A percentile compares a stretch with the other conserved stretches of the same genome.
Conservation (phyloP, 2,329 filamentous ascomycete species). For the Pseudogymnoascus sp. region DNA sequence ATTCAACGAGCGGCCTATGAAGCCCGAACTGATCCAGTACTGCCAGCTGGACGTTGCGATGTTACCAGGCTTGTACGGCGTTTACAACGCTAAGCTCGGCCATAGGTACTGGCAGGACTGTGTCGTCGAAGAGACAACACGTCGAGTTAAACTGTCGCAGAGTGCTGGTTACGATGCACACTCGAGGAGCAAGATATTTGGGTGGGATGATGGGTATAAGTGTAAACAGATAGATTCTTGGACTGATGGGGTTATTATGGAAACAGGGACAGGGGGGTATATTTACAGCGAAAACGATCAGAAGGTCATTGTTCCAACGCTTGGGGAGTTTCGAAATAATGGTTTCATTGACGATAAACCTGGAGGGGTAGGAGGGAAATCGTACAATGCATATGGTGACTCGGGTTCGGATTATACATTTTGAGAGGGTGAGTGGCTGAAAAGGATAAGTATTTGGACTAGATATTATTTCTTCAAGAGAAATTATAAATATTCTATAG, state of each 20-base stretch:
- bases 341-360: too few species aligned
- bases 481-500: too few species aligned
- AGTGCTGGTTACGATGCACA: not conserved
- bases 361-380: too few species aligned
- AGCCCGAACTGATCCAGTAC: conserved; percentile 34
- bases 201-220: conserved; percentile 15
- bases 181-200: not conserved
- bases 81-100: conserved; percentile 23
- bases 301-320: too few species aligned
- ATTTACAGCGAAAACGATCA: not conserved
- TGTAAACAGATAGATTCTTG: conserved; percentile 14
- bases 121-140: conserved; percentile 12
- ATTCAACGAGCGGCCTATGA: conserved; percentile 40
- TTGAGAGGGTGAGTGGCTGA: too few species aligned
- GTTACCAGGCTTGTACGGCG: conserved; percentile 33
- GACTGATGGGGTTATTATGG: conserved; percentile 10
- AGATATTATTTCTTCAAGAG: too few species aligned
- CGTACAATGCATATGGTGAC: too few species aligned
- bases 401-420: too few species aligned
- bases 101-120: not conserved
- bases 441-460: too few species aligned
- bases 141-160: conserved; percentile 18
- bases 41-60: conserved; percentile 39
- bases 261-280: not conserved
- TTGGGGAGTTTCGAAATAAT: too few species aligned